Evolutionary conservation across 2,329 filamentous ascomycete species (phyloP).

Genomic region (Sporothrix brasiliensis): DNA sequence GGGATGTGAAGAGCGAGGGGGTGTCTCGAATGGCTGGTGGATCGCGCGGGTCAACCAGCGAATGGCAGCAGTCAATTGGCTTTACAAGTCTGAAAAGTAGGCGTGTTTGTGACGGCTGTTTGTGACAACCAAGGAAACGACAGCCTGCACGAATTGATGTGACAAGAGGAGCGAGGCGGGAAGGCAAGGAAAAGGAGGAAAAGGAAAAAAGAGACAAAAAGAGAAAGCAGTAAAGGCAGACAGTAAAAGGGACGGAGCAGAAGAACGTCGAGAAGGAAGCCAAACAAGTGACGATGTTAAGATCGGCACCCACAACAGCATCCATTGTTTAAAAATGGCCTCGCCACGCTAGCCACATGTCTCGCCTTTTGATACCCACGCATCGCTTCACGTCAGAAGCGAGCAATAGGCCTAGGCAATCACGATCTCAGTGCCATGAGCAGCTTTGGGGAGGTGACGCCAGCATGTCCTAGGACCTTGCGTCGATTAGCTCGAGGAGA

Average conservation of each 20-base stretch:
- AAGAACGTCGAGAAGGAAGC: neutral
- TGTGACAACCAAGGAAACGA: conserved; percentile 22
- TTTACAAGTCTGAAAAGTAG: conserved; percentile 10
- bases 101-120: conserved; percentile 20
- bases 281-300: neutral
- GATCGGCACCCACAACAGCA: neutral
- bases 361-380: conserved; percentile 13
- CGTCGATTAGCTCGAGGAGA: conserved; percentile 20
- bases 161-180: neutral
- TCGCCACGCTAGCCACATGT: conserved; percentile 18
- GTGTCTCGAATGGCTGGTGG: neutral
- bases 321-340: neutral
- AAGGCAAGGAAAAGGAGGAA: neutral
- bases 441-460: conserved; percentile 14
- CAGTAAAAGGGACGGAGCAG: neutral
- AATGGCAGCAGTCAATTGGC: conserved; percentile 25
- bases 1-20: conserved; percentile 3
- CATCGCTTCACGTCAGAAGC: conserved; percentile 1
- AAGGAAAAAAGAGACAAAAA: neutral
- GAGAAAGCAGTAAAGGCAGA: neutral
- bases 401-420: neutral
- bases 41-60: conserved; percentile 18
- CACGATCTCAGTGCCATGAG: neutral
- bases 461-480: conserved; percentile 16
- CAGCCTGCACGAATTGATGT: conserved; percentile 5